Evolutionary conservation across 345 rosid genomes (phyloP).

Genomic region (Lagerstroemia speciosa): DNA sequence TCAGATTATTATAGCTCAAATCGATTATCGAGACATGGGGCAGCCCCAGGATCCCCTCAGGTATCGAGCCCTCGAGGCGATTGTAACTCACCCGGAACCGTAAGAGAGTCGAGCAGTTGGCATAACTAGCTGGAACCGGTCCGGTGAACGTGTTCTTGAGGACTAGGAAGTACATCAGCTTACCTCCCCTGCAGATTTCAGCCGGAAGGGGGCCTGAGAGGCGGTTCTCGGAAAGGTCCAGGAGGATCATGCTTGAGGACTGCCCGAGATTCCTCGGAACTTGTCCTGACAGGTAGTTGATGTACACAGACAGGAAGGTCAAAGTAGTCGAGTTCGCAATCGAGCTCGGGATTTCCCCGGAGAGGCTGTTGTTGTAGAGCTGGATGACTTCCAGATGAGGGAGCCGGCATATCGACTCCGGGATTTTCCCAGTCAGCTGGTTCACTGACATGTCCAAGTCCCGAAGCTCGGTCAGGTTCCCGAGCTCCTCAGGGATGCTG

Average conservation of each 20-base stretch:
- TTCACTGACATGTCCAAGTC: constrained; percentile 91
- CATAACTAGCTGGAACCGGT: constrained; percentile 47
- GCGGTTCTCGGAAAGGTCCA: constrained; percentile 75
- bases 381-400: constrained; percentile 68
- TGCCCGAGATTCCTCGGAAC: constrained; percentile 59
- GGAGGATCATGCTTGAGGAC: constrained; percentile 40
- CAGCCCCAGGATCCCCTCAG: constrained; percentile 52
- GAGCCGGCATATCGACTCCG: constrained; percentile 65
- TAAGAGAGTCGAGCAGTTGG: constrained; percentile 51
- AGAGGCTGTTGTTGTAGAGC: constrained; percentile 85
- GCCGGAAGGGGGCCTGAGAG: constrained; percentile 67
- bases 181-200: constrained; percentile 63
- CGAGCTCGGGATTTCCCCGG: constrained; percentile 63
- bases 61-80: constrained; percentile 50
- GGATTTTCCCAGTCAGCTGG: constrained; percentile 59
- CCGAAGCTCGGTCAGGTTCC: constrained; percentile 68
- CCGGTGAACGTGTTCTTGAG: constrained; percentile 65
- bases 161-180: constrained; percentile 63
- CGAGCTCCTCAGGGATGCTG: constrained; percentile 68
- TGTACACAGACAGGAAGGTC: constrained; percentile 58
- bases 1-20: constrained; percentile 52
- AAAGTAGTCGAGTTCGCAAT: constrained; percentile 57
- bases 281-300: constrained; percentile 63
- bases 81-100: constrained; percentile 77
- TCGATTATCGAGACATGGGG: constrained; percentile 89